Base-by-base conservation (phyloP, 768 basidiomycete species). In the Boletellus sp. region DNA sequence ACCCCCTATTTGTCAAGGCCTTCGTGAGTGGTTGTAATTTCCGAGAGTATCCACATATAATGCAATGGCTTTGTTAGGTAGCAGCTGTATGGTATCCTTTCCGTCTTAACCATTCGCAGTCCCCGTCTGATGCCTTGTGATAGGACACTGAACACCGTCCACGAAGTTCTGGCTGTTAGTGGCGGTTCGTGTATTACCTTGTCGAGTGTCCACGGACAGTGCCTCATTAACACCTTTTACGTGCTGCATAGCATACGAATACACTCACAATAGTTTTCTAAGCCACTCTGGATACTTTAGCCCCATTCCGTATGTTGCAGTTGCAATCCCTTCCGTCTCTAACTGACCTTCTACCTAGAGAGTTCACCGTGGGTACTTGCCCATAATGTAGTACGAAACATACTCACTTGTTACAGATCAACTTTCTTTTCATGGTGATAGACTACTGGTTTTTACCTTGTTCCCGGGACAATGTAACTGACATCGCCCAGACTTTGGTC, bases 401-500 rank as follows among this genome's bases (percentile, higher is more conserved):
- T n/a, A 39, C 22, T 41, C 28, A 59, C 12, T 36, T 3, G 22
- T 44, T n/a, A 8, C 19, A 59, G 57, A 3, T 42, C 0, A 34
- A 47, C 47, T 7, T 52, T 1, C 8, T 57, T 2, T 6, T 41
- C 10, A 41, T 39, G 37, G 57, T 59, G 32, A 12, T 10, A 1
- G 16, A n/a, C n/a, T n/a, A n/a, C n/a, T n/a, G n/a, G n/a, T n/a
- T n/a, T 37, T 11, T 16, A 0, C 9, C 24, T 46, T 4, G n/a
- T 8, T 34, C 6, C 5, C 4, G 1, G 6, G 31, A 38, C 23
- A 31, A 20, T 11, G 28, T 12, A 1, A 2, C 7, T 57, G 19
- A 60, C 40, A 28, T 31, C 13, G n/a, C 35, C 6, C 15, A 59
- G 57, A 20, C 6, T 2, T 5, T 52, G 17, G 43, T 47, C 17